Evolutionary conservation across 169 alveolate genomes (phyloP).

Genomic region (Theileria parva): DNA sequence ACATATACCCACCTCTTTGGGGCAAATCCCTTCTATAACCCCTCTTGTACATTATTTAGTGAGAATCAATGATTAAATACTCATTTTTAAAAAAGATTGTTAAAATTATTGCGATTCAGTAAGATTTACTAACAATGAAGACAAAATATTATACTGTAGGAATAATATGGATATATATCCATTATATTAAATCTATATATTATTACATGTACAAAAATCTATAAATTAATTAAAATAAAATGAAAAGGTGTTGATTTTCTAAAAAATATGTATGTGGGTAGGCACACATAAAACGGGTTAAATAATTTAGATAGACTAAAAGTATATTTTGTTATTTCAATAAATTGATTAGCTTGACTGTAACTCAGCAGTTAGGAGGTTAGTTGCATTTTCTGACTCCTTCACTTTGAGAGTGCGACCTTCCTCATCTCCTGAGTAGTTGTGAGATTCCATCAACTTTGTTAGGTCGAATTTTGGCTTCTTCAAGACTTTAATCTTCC

Average conservation of each 20-base stretch:
- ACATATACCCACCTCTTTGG: background rate
- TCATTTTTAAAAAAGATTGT: background rate
- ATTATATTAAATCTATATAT: no score
- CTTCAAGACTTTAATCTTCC: slow-evolving; percentile 95
- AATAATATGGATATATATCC: background rate
- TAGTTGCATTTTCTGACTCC: slow-evolving; percentile 64
- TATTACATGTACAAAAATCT: background rate
- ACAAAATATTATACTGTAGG: background rate
- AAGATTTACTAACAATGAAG: background rate
- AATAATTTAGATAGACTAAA: background rate
- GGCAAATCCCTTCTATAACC: background rate
- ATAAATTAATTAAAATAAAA: no score
- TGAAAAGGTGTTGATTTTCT: background rate
- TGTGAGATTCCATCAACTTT: slow-evolving; percentile 71
- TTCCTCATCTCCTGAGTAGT: slow-evolving; percentile 13
- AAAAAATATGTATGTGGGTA: background rate
- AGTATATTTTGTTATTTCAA: background rate
- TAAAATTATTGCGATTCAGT: background rate
- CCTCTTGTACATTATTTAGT: background rate
- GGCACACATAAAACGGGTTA: background rate
- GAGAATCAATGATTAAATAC: background rate
- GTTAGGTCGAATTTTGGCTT: slow-evolving; percentile 93
- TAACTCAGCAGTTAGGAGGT: slow-evolving; percentile 61
- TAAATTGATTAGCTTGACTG: slow-evolving; percentile 28
- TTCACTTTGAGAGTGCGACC: slow-evolving; percentile 41